Base-by-base conservation (phyloP, 1,139 yeast genomes). In the Wickerhamomyces sp. region DNA sequence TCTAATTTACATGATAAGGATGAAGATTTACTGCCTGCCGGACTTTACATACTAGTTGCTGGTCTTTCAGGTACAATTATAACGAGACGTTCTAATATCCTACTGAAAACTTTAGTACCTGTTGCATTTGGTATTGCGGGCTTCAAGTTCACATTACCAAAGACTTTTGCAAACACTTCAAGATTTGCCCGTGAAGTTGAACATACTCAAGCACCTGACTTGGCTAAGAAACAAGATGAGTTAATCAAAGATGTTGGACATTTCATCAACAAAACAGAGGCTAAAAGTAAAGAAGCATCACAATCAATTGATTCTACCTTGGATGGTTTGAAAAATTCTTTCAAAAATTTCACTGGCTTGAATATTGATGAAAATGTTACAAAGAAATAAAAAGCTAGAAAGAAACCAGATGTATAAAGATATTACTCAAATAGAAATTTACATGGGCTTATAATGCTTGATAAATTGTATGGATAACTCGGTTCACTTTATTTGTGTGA, bases 21-120 rank as follows among this genome's bases (percentile, higher is more conserved):
- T 38, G 97, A 89, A 61, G 86, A 80, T 44, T 64, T 90, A 39
- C 67, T 85, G 35, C 95, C 97, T 10, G 88, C 87, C 44, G 65
- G 82, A 5, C 65, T 87, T 21, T 89, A 86, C 56, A 70, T 87
- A 21, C 56, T 78, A 12, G 77, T 89, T 31, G 92, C 90, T n/a
- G 72, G 81, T 3, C 72, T 90, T 52, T 68, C 94, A 5, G 97
- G 97, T 38, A 76, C 87, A 22, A 80, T 92, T 36, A 59, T 85
- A 37, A 78, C 95, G 3, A 87, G 96, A 56, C 81, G 81, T 54
- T 74, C 87, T 45, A 76, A 79, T 35, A 44, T 83, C 13, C 39
- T 82, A 5, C 60, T 86, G 14, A 79, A 82, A 54, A 64, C 74
- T 4, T 48, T 76, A 1, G 69, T 79, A 12, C 97, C 97, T 3